Evolutionary conservation across 371 early-diverging fungal genomes (phyloP), one percentile per base, ranked within the genome.

Genomic region (Dichotomocladium elegans): DNA sequence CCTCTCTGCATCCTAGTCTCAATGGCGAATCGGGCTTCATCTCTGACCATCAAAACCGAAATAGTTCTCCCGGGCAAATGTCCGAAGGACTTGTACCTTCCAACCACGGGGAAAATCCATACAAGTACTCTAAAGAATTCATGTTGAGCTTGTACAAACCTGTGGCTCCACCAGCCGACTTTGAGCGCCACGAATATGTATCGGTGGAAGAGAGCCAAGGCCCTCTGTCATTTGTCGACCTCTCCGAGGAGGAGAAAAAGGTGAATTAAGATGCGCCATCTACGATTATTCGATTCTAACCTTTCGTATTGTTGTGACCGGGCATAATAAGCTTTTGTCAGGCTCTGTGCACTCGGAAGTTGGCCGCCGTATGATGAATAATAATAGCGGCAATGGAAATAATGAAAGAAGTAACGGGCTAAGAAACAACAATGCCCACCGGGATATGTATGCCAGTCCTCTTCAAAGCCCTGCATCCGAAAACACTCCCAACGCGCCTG

Each of bases 121-220:
- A 81, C 64, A 83, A 78, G 77, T 91, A 89, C 65, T 82, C 86
- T n/a, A 88, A 86, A 57, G 91, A 89, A 27, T 74, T 79, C 46
- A 89, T 91, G 89, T 72, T 91, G n/a, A 77, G 79, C 24, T 74
- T 91, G 45, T 91, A 80, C 64, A 80, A 74, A 33, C 82, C 84
- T 8, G 70, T 70, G 34, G 82, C 71, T 28, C 52, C 85, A 26
- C 81, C 88, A 27, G 68, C 80, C 28, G 84, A 84, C 51, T 88
- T 91, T 63, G 85, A 87, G 47, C 72, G 76, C 34, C 86, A 85
- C 49, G 88, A 87, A 59, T 80, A 83, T 63, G 88, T 85, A 54
- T 84, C 83, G 37, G 82, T 80, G 15, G 77, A 83, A 41, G 82
- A 86, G 30, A 49, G 78, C 15, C 56, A 85, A 9, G 64, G 58